These are phyloP conservation scores for Davidsoniella virescens DNA, from an alignment of 2,329 filamentous ascomycete genomes.

Conservation along the genomic window DNA sequence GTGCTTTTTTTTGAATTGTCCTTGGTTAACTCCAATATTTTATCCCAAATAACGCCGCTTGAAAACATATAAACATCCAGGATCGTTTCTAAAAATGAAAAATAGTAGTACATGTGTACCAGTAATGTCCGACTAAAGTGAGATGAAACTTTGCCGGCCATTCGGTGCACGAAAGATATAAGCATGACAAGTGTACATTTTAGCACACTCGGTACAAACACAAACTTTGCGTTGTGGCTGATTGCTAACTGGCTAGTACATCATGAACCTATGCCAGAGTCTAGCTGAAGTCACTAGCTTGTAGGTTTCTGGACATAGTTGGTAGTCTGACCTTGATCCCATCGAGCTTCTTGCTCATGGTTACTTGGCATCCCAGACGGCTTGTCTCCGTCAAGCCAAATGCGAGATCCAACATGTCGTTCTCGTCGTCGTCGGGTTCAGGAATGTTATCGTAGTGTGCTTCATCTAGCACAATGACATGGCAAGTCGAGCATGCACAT, in stretches of 20 bases:
- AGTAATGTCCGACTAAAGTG: not conserved
- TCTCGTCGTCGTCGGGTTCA: constrained; percentile 65
- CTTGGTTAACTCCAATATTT: too few species aligned
- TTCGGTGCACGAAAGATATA: too few species aligned
- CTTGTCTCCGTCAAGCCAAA: constrained; percentile 80
- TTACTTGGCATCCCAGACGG: constrained; percentile 74
- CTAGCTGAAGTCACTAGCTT: constrained; percentile 71
- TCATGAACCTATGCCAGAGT: not conserved
- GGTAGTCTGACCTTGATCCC: constrained; percentile 74
- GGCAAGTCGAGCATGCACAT: constrained; percentile 85
- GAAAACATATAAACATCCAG: constrained; percentile 1
- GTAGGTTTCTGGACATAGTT: constrained; percentile 87
- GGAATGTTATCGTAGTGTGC: constrained; percentile 62
- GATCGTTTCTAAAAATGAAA: constrained; percentile 6
- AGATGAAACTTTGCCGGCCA: too few species aligned
- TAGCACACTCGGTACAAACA: too few species aligned
- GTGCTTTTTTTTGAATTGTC: too few species aligned
- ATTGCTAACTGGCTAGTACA: too few species aligned
- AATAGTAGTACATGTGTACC: constrained; percentile 12
- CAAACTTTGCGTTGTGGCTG: too few species aligned
- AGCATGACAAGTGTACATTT: too few species aligned
- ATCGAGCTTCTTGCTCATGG: constrained; percentile 80
- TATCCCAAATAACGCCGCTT: too few species aligned
- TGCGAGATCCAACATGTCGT: constrained; percentile 81
- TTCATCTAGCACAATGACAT: constrained; percentile 66